Conservation (phyloP, 306 rosid species). For the Lathyrus tuberosus region DNA sequence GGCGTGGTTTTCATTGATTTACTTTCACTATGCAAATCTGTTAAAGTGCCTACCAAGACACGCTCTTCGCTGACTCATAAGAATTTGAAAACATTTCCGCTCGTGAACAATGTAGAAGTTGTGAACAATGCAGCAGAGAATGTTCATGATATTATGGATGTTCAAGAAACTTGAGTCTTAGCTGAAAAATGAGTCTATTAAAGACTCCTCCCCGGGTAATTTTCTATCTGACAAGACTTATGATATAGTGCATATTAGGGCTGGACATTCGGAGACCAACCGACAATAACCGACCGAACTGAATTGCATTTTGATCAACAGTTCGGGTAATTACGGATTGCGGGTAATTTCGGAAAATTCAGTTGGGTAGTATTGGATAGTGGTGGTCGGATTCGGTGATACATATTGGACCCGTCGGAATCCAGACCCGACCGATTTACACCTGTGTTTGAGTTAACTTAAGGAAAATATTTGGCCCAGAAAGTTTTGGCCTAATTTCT, state of each 20-base stretch:
- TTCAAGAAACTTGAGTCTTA: conserved; percentile 41
- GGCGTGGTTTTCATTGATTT: conserved; percentile 55
- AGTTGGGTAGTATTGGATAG: no score
- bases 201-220: conserved; percentile 46
- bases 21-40: conserved; percentile 63
- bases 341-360: no score
- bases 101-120: conserved; percentile 41
- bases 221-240: conserved; percentile 43
- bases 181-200: conserved; percentile 48
- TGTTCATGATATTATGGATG: conserved; percentile 37
- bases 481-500: no score
- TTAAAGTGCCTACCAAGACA: conserved; percentile 80
- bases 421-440: no score
- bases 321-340: no score
- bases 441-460: no score
- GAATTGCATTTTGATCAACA: no score
- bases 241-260: conserved; percentile 44
- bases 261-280: no score
- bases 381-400: no score
- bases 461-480: no score
- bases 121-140: conserved; percentile 41
- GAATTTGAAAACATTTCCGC: conserved; percentile 52
- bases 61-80: conserved; percentile 66
- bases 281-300: no score
- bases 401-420: no score